Evolutionary conservation across 2,329 filamentous ascomycete genomes (phyloP), one percentile per base, ranked within the genome.

Genomic region (Mycosphaerella arachidis): DNA sequence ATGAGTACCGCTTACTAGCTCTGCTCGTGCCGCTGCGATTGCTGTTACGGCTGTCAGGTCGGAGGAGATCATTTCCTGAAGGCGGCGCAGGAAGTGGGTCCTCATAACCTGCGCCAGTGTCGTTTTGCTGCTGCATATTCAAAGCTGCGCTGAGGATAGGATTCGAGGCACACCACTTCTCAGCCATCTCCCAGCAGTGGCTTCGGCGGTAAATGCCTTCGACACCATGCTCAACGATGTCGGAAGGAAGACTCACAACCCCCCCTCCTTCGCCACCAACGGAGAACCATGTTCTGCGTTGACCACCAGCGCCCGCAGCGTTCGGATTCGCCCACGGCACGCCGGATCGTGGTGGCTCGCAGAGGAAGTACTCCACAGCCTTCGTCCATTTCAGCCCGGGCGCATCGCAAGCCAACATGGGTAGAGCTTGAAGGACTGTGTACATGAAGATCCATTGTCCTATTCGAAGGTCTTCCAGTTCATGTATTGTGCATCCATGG

Each of bases 371-470:
- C 72, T 93, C 90, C 2, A 91, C 88, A 1, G 84, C 86, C 54
- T 91, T 84, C 0, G 85, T 88, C 71, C 82, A 86, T 56, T 82
- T 82, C 48, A 92, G 76, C 9, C 83, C 86, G 0, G 88, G 88
- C 0, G 88, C 89, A 72, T 94, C 90, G 35, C 91, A 81, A 1
- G 90, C 88, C 10, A 93, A 79, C 80, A 91, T 86, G 4, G 90
- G 90, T 27, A 93, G 79, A 1, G 87, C 87, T 74, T 94, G 89
- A 7, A 93, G 80, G 8, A 91, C 84, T 6, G 85, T 86, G 70
- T 93, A 93, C 59, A 92, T 78, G 77, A 93, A 92, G 54, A 94
- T 79, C 90, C 90, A 94, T 71, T 89, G 86, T 13, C 90, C 90
- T 48, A 88, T 84, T 48, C 90, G 84, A 67, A 89, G 82, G 67